Conservation (phyloP, 2,329 filamentous ascomycete genomes). For the Helminthosporium solani region DNA sequence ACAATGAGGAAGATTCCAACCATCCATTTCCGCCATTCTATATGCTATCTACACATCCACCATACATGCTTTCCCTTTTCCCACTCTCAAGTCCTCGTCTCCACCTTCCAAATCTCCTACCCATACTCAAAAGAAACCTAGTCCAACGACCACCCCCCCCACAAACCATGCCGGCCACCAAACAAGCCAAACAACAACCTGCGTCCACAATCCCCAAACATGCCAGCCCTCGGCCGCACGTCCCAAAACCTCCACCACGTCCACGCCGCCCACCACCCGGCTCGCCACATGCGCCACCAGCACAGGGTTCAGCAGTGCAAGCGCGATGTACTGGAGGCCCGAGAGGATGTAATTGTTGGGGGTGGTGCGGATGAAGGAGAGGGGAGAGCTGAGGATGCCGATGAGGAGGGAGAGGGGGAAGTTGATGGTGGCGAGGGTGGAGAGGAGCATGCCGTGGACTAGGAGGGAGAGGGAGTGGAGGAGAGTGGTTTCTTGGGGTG, state of each 20-base stretch:
- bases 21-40: background rate
- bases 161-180: constrained; percentile 94
- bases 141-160: constrained; percentile 43
- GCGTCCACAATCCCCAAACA: constrained; percentile 85
- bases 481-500: constrained; percentile 70
- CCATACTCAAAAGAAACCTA: constrained; percentile 21
- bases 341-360: constrained; percentile 10
- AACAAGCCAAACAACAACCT: constrained; percentile 86
- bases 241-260: constrained; percentile 59
- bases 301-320: constrained; percentile 37
- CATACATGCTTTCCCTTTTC: no score
- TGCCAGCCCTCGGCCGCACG: constrained; percentile 85
- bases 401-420: constrained; percentile 87
- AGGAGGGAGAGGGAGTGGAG: constrained; percentile 92
- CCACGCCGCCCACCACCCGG: constrained; percentile 26
- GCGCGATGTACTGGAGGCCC: constrained; percentile 15
- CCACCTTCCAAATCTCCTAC: no score
- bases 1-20: background rate
- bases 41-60: no score
- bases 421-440: constrained; percentile 90
- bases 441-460: constrained; percentile 85
- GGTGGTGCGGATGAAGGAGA: constrained; percentile 68
- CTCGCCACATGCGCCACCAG: constrained; percentile 33
- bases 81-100: no score
- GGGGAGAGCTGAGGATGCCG: constrained; percentile 73